Conservation (phyloP, 176 grass and related monocot species). For the Cymbopogon citratus region DNA sequence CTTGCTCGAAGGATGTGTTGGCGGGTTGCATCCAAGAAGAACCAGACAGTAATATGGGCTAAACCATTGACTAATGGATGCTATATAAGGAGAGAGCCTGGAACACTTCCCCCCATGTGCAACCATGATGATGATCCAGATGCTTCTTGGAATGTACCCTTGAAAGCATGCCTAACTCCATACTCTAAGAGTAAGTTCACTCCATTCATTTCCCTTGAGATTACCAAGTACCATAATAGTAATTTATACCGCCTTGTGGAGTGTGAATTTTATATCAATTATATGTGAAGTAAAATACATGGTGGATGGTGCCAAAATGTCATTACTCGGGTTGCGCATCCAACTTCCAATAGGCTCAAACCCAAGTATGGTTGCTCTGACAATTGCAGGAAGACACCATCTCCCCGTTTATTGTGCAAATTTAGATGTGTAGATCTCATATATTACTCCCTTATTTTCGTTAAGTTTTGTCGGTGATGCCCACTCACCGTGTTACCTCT, state of each 20-base stretch:
- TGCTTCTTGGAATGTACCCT: conserved; percentile 70
- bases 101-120: conserved; percentile 53
- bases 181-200: conserved; percentile 57
- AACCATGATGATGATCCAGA: conserved; percentile 47
- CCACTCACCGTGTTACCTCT: too few relatives aligned
- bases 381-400: not conserved
- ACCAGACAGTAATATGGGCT: conserved; percentile 73
- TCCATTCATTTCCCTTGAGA: conserved; percentile 20
- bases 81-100: conserved; percentile 56
- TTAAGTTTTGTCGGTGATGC: not conserved
- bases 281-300: conserved; percentile 3
- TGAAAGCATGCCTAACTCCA: conserved; percentile 70
- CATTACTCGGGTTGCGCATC: not conserved
- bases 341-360: not conserved
- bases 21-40: conserved; percentile 63
- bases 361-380: not conserved
- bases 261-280: not conserved
- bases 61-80: conserved; percentile 76
- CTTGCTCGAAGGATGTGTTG: conserved; percentile 71
- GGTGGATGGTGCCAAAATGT: not conserved
- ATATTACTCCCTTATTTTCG: not conserved
- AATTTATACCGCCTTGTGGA: not conserved
- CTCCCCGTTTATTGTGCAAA: not conserved
- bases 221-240: not conserved
- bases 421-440: not conserved